These are phyloP conservation scores for Microdochium paspali DNA, from an alignment of 2,329 filamentous ascomycete genomes.

Conservation along the genomic window DNA sequence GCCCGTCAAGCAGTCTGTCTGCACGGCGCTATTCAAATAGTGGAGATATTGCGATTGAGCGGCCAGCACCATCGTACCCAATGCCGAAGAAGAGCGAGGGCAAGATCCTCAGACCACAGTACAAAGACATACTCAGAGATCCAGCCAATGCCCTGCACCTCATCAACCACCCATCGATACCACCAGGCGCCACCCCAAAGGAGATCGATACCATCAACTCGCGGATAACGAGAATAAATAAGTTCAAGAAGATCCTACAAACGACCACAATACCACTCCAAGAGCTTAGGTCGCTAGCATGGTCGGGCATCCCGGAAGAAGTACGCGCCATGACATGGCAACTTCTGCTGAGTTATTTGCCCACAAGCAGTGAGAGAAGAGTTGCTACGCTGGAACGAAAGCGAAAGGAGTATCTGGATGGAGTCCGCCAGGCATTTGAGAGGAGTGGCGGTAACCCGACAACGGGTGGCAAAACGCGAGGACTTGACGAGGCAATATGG, in stretches of 20 bases:
- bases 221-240: constrained; percentile 89
- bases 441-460: constrained; percentile 42
- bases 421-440: constrained; percentile 66
- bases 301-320: constrained; percentile 91
- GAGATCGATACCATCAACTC: constrained; percentile 80
- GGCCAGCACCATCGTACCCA: constrained; percentile 74
- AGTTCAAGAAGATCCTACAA: constrained; percentile 94
- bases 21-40: constrained; percentile 68
- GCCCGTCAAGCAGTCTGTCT: constrained; percentile 25
- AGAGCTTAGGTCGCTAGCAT: constrained; percentile 77
- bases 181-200: constrained; percentile 66
- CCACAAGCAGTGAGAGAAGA: constrained; percentile 89
- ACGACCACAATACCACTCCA: constrained; percentile 78
- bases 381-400: constrained; percentile 88
- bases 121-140: constrained; percentile 86
- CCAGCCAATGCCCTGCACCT: constrained; percentile 92
- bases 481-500: constrained; percentile 95
- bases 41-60: constrained; percentile 87
- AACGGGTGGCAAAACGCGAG: constrained; percentile 41
- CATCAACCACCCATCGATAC: constrained; percentile 74
- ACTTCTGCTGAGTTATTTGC: constrained; percentile 85
- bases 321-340: constrained; percentile 99
- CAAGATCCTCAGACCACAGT: constrained; percentile 93
- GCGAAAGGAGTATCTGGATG: constrained; percentile 91
- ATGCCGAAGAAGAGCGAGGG: constrained; percentile 83